Base-by-base conservation (phyloP, 2,329 filamentous ascomycete species). In the Aspergillus hiratsukae region DNA sequence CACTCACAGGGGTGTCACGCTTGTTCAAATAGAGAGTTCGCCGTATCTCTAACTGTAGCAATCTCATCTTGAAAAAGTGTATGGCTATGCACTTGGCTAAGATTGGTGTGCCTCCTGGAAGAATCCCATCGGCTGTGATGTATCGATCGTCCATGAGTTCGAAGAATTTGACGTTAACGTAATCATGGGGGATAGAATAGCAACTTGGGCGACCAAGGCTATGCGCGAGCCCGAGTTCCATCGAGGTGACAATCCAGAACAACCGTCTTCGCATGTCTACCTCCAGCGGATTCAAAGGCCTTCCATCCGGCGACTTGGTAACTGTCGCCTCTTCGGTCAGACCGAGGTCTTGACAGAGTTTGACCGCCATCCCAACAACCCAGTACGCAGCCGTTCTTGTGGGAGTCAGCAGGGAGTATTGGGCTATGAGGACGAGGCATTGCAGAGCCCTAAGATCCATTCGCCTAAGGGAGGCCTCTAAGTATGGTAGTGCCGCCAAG, bases 321-420 rank as follows among this genome's bases (percentile, higher is more conserved):
- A 97, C 91, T 0, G 91, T 96, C 69, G 91, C 89, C 73, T 97
- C 94, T 65, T 96, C 91, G 21, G 88, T 87, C 46, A 97, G 79
- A 5, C 92, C 91, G 52, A 97, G 81, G 55, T 96, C 90, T 69
- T 97, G 93, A 69, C 89, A 91, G 51, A 99, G 85, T 62, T 91
- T 87, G 17, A 90, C 88, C 7, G 91, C 92, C 21, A 96, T 83
- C 6, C 94, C 94, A 48, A 97, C 85, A 51, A 97, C 87, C 75
- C 95, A 97, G 75, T 96, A 97, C 21, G 95, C 88, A 17, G 93
- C 91, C 4, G 91, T 96, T 58, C 92, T 82, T 1, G 93, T 97
- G 0, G 94, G 93, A 0, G 93, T 97, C 46, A 97, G 78, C 21
- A 97, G 80, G 0, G 94, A 97, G 72, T 97, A 97, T 67, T 94